A percentile compares a stretch with the other conserved stretches of the same genome.
These are phyloP conservation scores for Aspergillus eucalypticola DNA, from an alignment of 2,329 filamentous ascomycete genomes.

Conservation along the genomic window DNA sequence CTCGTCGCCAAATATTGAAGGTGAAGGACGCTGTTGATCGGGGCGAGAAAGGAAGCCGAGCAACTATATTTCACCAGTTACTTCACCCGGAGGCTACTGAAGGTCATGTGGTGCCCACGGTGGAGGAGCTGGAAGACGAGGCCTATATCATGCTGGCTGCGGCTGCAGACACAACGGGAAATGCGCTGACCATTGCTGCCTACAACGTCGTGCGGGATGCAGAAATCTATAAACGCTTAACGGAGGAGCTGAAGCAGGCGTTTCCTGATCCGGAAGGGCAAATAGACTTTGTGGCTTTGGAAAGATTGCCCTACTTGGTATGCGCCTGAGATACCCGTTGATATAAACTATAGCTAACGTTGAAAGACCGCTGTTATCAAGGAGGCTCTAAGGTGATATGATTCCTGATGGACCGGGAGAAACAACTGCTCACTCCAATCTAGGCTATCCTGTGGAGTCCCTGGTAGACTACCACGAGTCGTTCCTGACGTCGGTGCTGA, in stretches of 20 bases:
- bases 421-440: not conserved
- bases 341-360: not conserved
- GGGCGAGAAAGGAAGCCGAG: slow-evolving; percentile 18
- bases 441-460: slow-evolving; percentile 35
- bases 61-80: slow-evolving; percentile 26
- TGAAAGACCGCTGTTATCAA: slow-evolving; percentile 37
- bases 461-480: slow-evolving; percentile 36
- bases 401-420: not conserved
- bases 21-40: slow-evolving; percentile 21
- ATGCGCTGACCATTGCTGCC: slow-evolving; percentile 33
- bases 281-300: slow-evolving; percentile 31
- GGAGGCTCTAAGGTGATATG: slow-evolving; percentile 35
- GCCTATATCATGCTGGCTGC: slow-evolving; percentile 31
- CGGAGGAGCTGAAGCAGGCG: slow-evolving; percentile 29
- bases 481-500: slow-evolving; percentile 33
- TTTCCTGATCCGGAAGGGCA: slow-evolving; percentile 31
- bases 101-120: slow-evolving; percentile 20
- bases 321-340: not conserved
- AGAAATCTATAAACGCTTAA: slow-evolving; percentile 26
- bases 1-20: slow-evolving; percentile 16
- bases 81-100: slow-evolving; percentile 20
- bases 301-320: slow-evolving; percentile 39
- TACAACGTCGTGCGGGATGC: slow-evolving; percentile 33
- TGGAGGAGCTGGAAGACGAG: slow-evolving; percentile 30
- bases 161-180: slow-evolving; percentile 38